These are phyloP conservation scores for Periglandula ipomoeae DNA, from an alignment of 2,329 filamentous ascomycete genomes.

Conservation along the genomic window DNA sequence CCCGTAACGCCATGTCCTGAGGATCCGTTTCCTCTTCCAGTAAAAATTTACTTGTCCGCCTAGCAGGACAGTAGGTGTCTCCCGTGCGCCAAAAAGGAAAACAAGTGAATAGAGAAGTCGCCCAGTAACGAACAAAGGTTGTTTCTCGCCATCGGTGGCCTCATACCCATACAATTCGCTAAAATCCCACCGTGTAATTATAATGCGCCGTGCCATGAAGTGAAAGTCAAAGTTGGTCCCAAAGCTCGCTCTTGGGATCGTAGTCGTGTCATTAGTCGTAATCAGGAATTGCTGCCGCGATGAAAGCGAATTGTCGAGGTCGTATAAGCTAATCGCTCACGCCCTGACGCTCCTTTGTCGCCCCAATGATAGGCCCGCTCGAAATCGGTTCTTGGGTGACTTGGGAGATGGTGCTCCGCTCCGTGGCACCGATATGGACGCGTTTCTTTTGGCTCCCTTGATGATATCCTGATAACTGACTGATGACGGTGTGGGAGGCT, in stretches of 20 bases:
- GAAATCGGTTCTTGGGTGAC: constrained; percentile 24
- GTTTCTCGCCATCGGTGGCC: too few species aligned
- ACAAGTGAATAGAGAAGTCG: background rate
- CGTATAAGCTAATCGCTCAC: constrained; percentile 11
- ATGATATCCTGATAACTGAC: constrained; percentile 40
- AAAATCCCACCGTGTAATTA: too few species aligned
- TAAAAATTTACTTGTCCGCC: background rate
- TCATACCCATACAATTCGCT: too few species aligned
- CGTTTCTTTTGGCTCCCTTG: constrained; percentile 33
- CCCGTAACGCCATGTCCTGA: constrained; percentile 2
- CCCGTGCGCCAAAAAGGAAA: background rate
- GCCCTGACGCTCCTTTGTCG: constrained; percentile 32
- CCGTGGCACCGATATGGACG: constrained; percentile 11
- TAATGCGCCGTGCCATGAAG: background rate
- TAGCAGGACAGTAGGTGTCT: background rate
- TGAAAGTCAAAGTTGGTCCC: background rate
- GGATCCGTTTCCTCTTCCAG: background rate
- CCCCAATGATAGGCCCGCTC: constrained; percentile 25
- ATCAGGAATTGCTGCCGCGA: background rate
- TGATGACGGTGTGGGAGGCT: constrained; percentile 17
- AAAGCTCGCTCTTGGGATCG: too few species aligned
- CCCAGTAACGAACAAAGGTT: constrained; percentile 3
- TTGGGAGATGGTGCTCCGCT: constrained; percentile 16
- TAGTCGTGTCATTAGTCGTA: background rate
- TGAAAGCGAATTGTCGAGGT: background rate